Conservation (phyloP, 164 flowering plant genomes). For the Warburgia ugandensis region DNA sequence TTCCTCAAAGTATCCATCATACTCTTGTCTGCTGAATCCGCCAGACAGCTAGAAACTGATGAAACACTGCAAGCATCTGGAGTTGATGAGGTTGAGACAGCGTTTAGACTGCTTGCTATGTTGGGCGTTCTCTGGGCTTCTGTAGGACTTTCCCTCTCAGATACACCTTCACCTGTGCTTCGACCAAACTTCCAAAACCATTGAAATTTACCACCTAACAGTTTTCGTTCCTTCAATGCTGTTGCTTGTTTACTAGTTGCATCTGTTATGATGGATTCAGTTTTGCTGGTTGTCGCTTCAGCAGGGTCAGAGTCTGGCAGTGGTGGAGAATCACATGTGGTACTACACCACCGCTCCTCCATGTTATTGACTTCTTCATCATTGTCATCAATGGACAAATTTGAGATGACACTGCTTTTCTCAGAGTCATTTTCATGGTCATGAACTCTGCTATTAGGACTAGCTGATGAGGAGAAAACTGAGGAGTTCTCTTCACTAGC, state of each 20-base stretch:
- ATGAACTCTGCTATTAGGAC: slow-evolving; percentile 36
- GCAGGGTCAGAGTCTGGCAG: slow-evolving; percentile 34
- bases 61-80: slow-evolving; percentile 18
- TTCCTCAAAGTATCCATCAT: slow-evolving; percentile 52
- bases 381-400: slow-evolving; percentile 36
- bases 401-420: slow-evolving; percentile 64
- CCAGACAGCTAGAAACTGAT: slow-evolving; percentile 18
- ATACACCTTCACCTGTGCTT: slow-evolving; percentile 36
- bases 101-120: slow-evolving; percentile 8
- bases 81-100: slow-evolving; percentile 13
- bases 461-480: slow-evolving; percentile 47
- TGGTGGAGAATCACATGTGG: slow-evolving; percentile 21
- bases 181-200: slow-evolving; percentile 90
- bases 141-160: slow-evolving; percentile 29
- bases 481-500: slow-evolving; percentile 59
- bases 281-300: slow-evolving; percentile 14
- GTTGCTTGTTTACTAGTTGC: slow-evolving; percentile 17
- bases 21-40: slow-evolving; percentile 54
- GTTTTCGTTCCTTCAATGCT: slow-evolving; percentile 48
- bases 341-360: slow-evolving; percentile 17
- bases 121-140: slow-evolving; percentile 15
- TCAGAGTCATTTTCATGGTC: slow-evolving; percentile 53
- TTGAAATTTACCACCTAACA: slow-evolving; percentile 52
- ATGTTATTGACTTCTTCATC: slow-evolving; percentile 23
- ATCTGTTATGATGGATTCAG: slow-evolving; percentile 3